phyloP scores from a whole-genome alignment of 75 land plant species.

The Cunninghamia lanceolata region DNA sequence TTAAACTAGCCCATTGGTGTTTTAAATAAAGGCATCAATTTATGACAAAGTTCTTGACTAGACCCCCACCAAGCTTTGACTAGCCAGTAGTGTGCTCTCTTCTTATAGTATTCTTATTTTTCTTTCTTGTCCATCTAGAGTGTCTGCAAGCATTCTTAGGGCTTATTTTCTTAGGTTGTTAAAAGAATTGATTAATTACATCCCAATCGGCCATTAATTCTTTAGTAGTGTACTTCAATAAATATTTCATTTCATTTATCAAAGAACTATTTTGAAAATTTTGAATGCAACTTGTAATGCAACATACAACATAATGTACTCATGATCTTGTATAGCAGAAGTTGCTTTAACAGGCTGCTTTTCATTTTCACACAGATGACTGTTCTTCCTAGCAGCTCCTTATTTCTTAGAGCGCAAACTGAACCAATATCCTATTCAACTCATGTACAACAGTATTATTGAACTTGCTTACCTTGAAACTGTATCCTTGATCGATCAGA shows the following conservation, averaged over 20 bases:
- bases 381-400: background rate
- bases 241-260: background rate
- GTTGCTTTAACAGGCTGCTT: background rate
- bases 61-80: background rate
- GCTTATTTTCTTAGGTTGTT: background rate
- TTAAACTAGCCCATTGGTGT: background rate
- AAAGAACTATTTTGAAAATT: background rate
- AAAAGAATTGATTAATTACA: background rate
- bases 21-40: background rate
- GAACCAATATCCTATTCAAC: background rate
- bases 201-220: background rate
- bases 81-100: background rate
- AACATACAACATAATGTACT: background rate
- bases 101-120: background rate
- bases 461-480: slow-evolving; percentile 75
- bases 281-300: background rate
- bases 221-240: background rate
- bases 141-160: background rate
- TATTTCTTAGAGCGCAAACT: background rate
- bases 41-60: background rate
- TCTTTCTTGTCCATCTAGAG: background rate
- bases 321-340: background rate
- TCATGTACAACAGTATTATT: background rate
- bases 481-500: slow-evolving; percentile 97
- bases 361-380: background rate